Base-by-base conservation (phyloP, 148 eudicot species). In the Chenopodium berlandieri region DNA sequence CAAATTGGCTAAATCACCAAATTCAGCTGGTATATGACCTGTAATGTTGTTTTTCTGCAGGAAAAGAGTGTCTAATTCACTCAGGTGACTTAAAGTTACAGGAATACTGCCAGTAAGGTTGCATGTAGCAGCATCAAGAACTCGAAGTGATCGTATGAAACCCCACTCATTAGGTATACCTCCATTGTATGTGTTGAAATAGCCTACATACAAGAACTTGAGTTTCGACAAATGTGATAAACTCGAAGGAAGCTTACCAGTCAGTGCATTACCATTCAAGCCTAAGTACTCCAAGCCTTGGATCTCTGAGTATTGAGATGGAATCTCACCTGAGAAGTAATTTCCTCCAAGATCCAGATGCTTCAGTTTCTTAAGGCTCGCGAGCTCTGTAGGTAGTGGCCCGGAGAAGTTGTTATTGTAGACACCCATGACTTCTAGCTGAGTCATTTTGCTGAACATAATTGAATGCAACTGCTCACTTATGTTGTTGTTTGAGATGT, bases 101-200 rank as follows among this genome's bases (percentile, higher is more conserved):
- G 90, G 90, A 46, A 88, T 86, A 12, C 74, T 44, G 31, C 90
- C 87, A 2, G 81, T 44, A 32, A 88, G 82, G 7, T 71, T 75
- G 64, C 87, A 84, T 0, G 1, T 4, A 20, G 74, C 54, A 70
- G 85, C 71, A 50, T 81, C 86, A 1, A 88, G 75, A 27, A 65
- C 30, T 20, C 44, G 66, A 1, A 88, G 85, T 16, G 86, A 80
- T 6, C 56, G 54, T 1, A 88, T 47, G 30, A 48, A 12, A 4
- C 87, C 90, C 78, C 84, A 84, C 52, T 88, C 90, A 12, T 40
- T 66, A 14, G 90, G 90, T 16, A 88, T 88, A 9, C 87, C 77
- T 13, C 90, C 90, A 17, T 75, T 73, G 10, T 54, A 88, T 0
- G 20, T 25, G 62, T 86, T 88, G 77, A 0, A 84, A 69, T 74